Evolutionary conservation across 352 stramenopile genomes (phyloP).

Genomic region (Peronosclerospora sorghi): DNA sequence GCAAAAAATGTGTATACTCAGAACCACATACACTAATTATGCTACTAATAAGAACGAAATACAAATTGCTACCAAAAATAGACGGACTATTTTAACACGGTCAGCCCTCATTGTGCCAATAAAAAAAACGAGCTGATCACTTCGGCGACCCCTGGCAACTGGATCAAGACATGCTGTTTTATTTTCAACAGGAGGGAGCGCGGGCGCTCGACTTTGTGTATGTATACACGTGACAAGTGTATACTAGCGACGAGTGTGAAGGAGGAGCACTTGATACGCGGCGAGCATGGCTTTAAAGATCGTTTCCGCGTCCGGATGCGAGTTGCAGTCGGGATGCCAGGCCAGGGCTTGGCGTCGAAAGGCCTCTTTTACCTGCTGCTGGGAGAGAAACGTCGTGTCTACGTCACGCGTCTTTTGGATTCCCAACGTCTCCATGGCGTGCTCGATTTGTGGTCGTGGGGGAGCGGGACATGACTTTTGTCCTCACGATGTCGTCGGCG

Average conservation of each 20-base stretch:
- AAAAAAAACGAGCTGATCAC: too few species aligned
- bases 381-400: constrained; percentile 6
- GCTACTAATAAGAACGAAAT: too few species aligned
- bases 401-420: constrained; percentile 2
- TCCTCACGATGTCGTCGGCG: constrained; percentile 1
- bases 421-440: constrained; percentile 16
- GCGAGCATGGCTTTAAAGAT: constrained; percentile 80
- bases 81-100: too few species aligned
- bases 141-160: too few species aligned
- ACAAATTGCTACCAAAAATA: too few species aligned
- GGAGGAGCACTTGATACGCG: constrained; percentile 81
- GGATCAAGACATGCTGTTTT: too few species aligned
- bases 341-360: constrained; percentile 70
- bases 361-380: constrained; percentile 32
- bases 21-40: too few species aligned
- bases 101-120: too few species aligned
- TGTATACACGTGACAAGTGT: not conserved
- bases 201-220: too few species aligned
- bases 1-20: too few species aligned
- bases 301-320: constrained; percentile 51
- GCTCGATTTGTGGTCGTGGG: constrained; percentile 12
- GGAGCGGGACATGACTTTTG: too few species aligned
- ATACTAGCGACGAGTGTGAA: constrained; percentile 6
- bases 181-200: too few species aligned
- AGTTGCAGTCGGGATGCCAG: constrained; percentile 90